Evolutionary conservation across 2,329 filamentous ascomycete genomes (phyloP).

Genomic region (Fusarium sublunatum): DNA sequence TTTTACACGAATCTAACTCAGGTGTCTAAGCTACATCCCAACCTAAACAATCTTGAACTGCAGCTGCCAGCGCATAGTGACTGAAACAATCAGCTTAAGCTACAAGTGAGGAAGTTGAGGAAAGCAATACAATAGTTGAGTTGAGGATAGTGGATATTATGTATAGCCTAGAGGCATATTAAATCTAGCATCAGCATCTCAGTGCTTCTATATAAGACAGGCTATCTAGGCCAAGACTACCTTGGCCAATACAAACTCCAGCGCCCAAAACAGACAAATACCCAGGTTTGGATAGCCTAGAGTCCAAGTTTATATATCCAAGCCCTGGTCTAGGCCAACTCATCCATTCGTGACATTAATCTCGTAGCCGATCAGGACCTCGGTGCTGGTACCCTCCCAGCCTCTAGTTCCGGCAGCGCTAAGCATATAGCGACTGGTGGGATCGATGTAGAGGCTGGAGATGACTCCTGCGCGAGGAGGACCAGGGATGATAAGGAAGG

Average conservation of each 20-base stretch:
- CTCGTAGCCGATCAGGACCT: slow-evolving; percentile 94
- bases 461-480: slow-evolving; percentile 87
- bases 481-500: slow-evolving; percentile 95
- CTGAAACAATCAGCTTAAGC: neutral
- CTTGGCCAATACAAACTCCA: neutral
- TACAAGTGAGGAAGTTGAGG: neutral
- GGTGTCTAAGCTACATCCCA: too few relatives aligned
- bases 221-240: neutral
- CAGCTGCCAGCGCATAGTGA: neutral
- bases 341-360: slow-evolving; percentile 62
- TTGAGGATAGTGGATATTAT: neutral
- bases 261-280: slow-evolving; percentile 3
- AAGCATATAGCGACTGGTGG: slow-evolving; percentile 89
- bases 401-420: slow-evolving; percentile 91
- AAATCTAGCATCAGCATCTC: slow-evolving; percentile 1
- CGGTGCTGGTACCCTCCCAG: slow-evolving; percentile 92
- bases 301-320: neutral
- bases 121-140: neutral
- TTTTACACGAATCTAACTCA: slow-evolving; percentile 3
- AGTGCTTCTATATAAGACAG: neutral
- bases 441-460: slow-evolving; percentile 86
- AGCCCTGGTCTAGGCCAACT: neutral
- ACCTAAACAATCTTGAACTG: too few relatives aligned
- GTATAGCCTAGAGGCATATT: neutral
- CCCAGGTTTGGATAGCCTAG: neutral